These are phyloP conservation scores for Geosmithia flava DNA, from an alignment of 2,329 filamentous ascomycete genomes.

Conservation along the genomic window DNA sequence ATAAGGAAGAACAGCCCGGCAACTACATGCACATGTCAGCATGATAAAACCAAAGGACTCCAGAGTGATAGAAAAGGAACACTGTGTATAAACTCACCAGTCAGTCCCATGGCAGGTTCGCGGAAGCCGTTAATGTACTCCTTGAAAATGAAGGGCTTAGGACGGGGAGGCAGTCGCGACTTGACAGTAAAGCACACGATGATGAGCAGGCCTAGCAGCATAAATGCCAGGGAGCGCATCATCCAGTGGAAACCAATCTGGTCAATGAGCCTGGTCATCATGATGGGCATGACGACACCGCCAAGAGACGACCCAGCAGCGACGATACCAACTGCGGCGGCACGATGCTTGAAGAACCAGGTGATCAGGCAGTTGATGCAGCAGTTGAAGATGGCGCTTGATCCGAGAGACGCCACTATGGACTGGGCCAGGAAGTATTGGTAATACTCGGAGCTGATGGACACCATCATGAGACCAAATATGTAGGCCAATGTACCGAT, in stretches of 20 bases:
- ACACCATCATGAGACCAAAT: constrained; percentile 54
- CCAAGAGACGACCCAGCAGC: constrained; percentile 41
- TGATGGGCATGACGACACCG: constrained; percentile 47
- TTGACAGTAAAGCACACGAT: constrained; percentile 22
- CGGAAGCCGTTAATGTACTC: constrained; percentile 34
- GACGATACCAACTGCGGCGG: constrained; percentile 39
- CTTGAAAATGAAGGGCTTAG: constrained; percentile 26
- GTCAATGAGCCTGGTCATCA: constrained; percentile 41
- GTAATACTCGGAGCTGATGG: constrained; percentile 31
- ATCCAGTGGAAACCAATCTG: constrained; percentile 32
- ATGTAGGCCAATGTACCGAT: constrained; percentile 43
- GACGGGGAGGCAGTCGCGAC: constrained; percentile 31
- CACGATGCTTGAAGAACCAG: constrained; percentile 41
- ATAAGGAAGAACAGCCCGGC: constrained; percentile 41
- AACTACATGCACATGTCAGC: constrained; percentile 9
- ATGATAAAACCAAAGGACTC: background rate
- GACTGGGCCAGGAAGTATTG: constrained; percentile 30
- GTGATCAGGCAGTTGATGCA: constrained; percentile 28
- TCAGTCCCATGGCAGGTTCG: constrained; percentile 30
- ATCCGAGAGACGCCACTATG: constrained; percentile 26
- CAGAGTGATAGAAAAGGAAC: background rate
- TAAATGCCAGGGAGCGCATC: constrained; percentile 32
- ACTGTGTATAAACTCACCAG: constrained; percentile 9
- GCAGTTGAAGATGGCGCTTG: constrained; percentile 27
- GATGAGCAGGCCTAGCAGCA: constrained; percentile 25